These are phyloP conservation scores for Kwoniella dejecticola DNA, from an alignment of 768 basidiomycete genomes.

Conservation along the genomic window DNA sequence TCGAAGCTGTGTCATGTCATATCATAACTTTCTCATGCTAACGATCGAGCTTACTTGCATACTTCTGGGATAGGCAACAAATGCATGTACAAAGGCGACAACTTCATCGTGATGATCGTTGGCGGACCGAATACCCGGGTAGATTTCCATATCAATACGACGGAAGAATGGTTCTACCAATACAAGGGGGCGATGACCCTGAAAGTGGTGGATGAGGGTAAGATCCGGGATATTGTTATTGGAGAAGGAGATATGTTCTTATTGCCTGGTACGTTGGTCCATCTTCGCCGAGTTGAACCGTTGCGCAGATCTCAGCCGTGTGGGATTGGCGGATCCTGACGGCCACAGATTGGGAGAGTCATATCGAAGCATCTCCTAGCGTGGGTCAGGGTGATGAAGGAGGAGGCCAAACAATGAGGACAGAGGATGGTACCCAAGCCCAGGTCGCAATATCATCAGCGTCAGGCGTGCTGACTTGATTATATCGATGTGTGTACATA, in stretches of 20 bases:
- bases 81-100: conserved; percentile 64
- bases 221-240: conserved; percentile 73
- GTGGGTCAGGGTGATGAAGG: too few relatives aligned
- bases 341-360: too few relatives aligned
- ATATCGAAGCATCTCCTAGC: too few relatives aligned
- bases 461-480: not conserved
- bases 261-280: conserved; percentile 79
- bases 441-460: too few relatives aligned
- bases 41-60: too few relatives aligned
- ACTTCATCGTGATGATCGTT: conserved; percentile 93
- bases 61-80: conserved; percentile 42
- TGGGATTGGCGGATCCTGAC: too few relatives aligned
- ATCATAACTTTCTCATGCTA: not conserved
- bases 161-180: conserved; percentile 99
- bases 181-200: conserved; percentile 91
- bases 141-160: conserved; percentile 94
- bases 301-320: too few relatives aligned
- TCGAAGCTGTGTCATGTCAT: too few relatives aligned
- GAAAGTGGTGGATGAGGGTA: conserved; percentile 65
- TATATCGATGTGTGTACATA: conserved; percentile 47
- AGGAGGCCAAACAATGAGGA: too few relatives aligned
- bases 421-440: too few relatives aligned
- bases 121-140: conserved; percentile 93
- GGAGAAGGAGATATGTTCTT: conserved; percentile 97
- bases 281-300: too few relatives aligned